Percentiles rank a stretch among this genome's conserved stretches.
Conservation (phyloP, 768 basidiomycete genomes). For the Russula dissimulans region DNA sequence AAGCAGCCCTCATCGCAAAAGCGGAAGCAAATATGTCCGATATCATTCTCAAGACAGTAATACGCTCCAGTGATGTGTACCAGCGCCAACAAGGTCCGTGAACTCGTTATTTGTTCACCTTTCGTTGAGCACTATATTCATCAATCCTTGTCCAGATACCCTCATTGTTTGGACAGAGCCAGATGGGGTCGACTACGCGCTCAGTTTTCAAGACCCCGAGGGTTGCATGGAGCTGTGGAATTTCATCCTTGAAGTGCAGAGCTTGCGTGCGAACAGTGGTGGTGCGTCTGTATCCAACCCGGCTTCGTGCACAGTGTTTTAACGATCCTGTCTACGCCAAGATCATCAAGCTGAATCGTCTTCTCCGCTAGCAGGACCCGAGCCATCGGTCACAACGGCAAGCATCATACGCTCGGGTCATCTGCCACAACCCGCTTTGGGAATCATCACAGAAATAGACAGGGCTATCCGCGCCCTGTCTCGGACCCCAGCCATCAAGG, state of each 20-base stretch:
- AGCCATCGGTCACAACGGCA: constrained; percentile 49
- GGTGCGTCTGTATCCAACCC: constrained; percentile 36
- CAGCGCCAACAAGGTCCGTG: constrained; percentile 75
- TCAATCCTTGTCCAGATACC: constrained; percentile 52
- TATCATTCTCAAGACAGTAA: constrained; percentile 70
- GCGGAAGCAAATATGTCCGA: constrained; percentile 64
- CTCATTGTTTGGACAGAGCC: constrained; percentile 99
- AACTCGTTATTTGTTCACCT: neutral
- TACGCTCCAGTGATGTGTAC: constrained; percentile 77
- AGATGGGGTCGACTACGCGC: constrained; percentile 86
- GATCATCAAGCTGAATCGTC: constrained; percentile 43
- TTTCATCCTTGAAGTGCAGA: constrained; percentile 88
- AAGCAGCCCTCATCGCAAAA: constrained; percentile 77
- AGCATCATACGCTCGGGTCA: constrained; percentile 63
- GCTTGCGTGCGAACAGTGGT: constrained; percentile 55
- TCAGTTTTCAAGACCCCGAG: constrained; percentile 94
- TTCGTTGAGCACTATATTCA: constrained; percentile 1
- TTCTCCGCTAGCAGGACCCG: constrained; percentile 51
- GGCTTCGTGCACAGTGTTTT: constrained; percentile 3
- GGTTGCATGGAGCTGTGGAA: constrained; percentile 97
- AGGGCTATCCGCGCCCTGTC: constrained; percentile 65
- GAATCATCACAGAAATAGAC: constrained; percentile 74
- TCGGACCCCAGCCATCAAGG: constrained; percentile 63
- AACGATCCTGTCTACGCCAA: constrained; percentile 25
- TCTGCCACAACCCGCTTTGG: constrained; percentile 67